Evolutionary conservation across 805 yeast species (phyloP), one percentile per base, ranked within the genome.

Genomic region (Candida montana): DNA sequence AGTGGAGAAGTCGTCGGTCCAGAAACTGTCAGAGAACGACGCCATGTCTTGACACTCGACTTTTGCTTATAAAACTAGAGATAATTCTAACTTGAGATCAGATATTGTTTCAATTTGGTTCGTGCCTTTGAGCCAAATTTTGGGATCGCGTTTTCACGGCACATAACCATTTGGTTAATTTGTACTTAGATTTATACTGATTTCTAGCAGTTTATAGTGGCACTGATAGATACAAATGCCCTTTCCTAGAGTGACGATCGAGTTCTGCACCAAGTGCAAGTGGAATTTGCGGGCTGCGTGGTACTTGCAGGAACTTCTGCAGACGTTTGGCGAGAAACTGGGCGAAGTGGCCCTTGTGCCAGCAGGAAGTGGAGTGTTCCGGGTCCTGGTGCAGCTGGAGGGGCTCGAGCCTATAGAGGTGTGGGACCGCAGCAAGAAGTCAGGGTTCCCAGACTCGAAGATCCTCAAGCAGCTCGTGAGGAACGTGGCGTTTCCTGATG

Each of bases 221-320:
- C 18, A n/a, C 9, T 15, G 15, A 7, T n/a, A 7, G 15, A 11
- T 13, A 18, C 13, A 7, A 5, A 35, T 35, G 37, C 40, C 40
- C 3, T 78, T 69, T 44, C 93, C 95, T 2, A 66, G 78, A 33
- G 74, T 88, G 2, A 64, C 77, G 5, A 86, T 88, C 32, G 71
- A 75, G 50, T 88, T 81, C 62, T 88, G 96, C 57, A 82, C 83
- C 30, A 77, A 74, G 55, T 88, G 96, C 67, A 83, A 83, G 54
- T 88, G 96, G 96, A 83, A 84, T 52, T 72, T 86, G 35, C 66
- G 96, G 11, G 95, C 96, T 2, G 73, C 86, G 0, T 89, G 96
- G 96, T 86, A 86, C 51, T 66, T 79, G 26, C 95, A 85, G 57
- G 96, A 88, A 60, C 65, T 89, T 2, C 63, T 88, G n/a, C 87